Percentiles rank a stretch among this genome's conserved stretches.
phyloP scores from a whole-genome alignment of 1,284 basidiomycete genomes.

The Schizophyllum commune region DNA sequence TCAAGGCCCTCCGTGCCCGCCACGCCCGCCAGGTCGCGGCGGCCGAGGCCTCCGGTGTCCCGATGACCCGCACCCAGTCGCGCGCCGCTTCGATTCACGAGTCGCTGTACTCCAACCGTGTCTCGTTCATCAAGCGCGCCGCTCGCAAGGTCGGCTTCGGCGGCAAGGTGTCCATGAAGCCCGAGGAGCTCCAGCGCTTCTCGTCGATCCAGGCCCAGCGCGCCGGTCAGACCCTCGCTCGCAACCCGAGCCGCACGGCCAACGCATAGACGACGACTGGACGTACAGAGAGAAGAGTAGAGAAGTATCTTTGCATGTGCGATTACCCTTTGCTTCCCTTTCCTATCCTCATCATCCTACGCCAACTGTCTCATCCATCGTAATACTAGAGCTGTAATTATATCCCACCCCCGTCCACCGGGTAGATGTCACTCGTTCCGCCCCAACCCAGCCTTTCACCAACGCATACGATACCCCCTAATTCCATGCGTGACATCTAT shows the following conservation, averaged over 20 bases:
- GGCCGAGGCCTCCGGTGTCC: slow-evolving; percentile 51
- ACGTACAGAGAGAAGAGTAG: background rate
- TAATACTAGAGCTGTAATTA: background rate
- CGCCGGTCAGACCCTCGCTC: slow-evolving; percentile 68
- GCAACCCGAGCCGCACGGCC: slow-evolving; percentile 62
- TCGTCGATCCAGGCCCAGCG: slow-evolving; percentile 78
- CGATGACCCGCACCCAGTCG: slow-evolving; percentile 81
- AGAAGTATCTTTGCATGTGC: background rate
- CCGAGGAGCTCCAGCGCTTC: slow-evolving; percentile 79
- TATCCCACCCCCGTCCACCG: background rate
- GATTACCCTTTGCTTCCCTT: background rate
- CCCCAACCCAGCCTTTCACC: background rate
- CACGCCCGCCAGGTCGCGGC: slow-evolving; percentile 43
- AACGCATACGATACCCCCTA: background rate
- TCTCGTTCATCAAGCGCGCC: slow-evolving; percentile 81
- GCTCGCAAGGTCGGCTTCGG: slow-evolving; percentile 82
- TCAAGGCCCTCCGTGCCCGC: slow-evolving; percentile 74
- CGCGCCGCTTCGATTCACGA: slow-evolving; percentile 90
- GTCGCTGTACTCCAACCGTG: slow-evolving; percentile 90
- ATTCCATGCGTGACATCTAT: background rate
- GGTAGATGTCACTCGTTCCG: background rate
- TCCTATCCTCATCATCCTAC: background rate
- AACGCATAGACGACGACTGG: slow-evolving; percentile 19
- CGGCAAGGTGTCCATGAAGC: slow-evolving; percentile 71
- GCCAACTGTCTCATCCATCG: background rate